Evolutionary conservation across 495 filamentous ascomycete species (phyloP), one percentile per base, ranked within the genome.

Genomic region (Clavariopsis aquatica): DNA sequence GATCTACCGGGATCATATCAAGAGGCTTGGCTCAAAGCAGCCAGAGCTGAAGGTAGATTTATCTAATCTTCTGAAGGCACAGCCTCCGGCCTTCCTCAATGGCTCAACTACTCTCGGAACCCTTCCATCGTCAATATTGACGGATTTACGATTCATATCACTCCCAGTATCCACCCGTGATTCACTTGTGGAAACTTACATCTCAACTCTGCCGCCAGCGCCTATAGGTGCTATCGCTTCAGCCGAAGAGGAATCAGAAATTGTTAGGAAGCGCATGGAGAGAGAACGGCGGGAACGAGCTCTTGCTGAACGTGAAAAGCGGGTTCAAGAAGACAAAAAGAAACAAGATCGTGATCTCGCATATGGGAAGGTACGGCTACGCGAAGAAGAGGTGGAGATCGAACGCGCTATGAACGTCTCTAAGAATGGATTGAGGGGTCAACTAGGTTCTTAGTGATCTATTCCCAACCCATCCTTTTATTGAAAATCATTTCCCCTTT

Each of bases 1-100:
- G 74, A 82, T 84, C 75, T 98, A 96, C 73, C 87, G 95, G 28
- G 94, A 98, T 38, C 85, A 93, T 69, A 89, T 96, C 67, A 82
- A 82, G 52, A 83, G 86, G 15, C 78, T 96, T 19, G 96, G 96
- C 72, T 77, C 89, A 20, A 83, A 90, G 4, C 85, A 89, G 67
- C 83, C 84, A 10, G 85, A 85, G 1, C 81, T 89, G 49, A 96
- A 92, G 71, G 83, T 87, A 10, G 94, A 97, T 64, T 77, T 98
- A 24, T 85, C 85, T 19, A 77, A 82, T n/a, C 78, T 97, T 24
- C 81, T 98, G 10, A 91, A 89, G 68, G 82, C 84, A 1, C 76
- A 84, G 26, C 87, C 91, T 2, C 71, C 87, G 9, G 80, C 83
- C 43, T 65, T 77, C 5, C 79, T 96, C 4, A 89, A 96, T 71